Base-by-base conservation (phyloP, 176 grass and related monocot genomes). In the Musa beccarii region DNA sequence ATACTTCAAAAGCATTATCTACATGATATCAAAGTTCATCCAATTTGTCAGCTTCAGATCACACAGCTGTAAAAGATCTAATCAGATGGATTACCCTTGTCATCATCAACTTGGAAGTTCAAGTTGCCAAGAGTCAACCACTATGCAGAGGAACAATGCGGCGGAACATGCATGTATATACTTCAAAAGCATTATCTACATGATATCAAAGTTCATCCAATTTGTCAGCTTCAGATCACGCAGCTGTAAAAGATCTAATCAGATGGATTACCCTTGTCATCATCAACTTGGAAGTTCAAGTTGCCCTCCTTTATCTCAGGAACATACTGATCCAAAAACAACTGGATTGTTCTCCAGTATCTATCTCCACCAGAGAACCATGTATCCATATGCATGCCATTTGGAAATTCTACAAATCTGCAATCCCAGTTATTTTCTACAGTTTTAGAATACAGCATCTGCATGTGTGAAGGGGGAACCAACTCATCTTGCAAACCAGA, bases 331-430 rank as follows among this genome's bases (percentile, higher is more conserved):
- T 86, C 76, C 65, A 99, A 79, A 75, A 94, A 95, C 80, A 99
- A 84, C 52, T 99, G 86, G 23, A 95, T 85, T 75, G 82, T 59
- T 86, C 96, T 94, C 96, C 96, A 99, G 65, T 99, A 99, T n/a
- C 96, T 88, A 29, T 88, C 85, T 63, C 88, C 89, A 64, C 88
- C 90, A 86, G 96, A 89, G 49, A 75, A 81, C 96, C 96, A 99
- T 71, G 89, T 99, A 78, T 99, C 91, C 96, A 99, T 95, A 81
- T 99, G 96, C 89, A 92, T 99, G 49, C 96, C 96, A 84, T 59
- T 85, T 77, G 89, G 96, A 85, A 99, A 99, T 84, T 99, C 96
- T 59, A 99, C 81, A 89, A 99, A 99, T 75, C 85, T 84, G 75
- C 86, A 89, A 52, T 81, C 29, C 11, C 14, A 86, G 66, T 99